phyloP scores from a whole-genome alignment of 2,329 filamentous ascomycete species.

The Coniochaeta prunicola region DNA sequence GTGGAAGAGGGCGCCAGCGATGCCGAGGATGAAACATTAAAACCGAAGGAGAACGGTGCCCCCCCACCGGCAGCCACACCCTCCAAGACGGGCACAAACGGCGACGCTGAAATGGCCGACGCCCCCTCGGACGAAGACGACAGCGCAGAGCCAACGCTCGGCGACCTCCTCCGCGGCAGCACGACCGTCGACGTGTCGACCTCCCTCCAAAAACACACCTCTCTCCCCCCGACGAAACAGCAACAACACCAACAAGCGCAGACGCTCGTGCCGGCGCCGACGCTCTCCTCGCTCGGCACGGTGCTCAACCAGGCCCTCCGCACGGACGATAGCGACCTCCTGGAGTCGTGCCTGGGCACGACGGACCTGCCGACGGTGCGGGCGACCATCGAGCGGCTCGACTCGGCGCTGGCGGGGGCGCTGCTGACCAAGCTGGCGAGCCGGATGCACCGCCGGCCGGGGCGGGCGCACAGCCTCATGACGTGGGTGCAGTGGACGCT shows the following conservation, averaged over 20 bases:
- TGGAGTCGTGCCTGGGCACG: constrained; percentile 86
- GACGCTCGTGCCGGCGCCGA: constrained; percentile 43
- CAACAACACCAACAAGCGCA: no score
- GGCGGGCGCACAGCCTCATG: constrained; percentile 83
- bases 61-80: constrained; percentile 16
- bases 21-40: constrained; percentile 4
- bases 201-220: constrained; percentile 35
- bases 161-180: constrained; percentile 70
- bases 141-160: constrained; percentile 64
- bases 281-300: constrained; percentile 76
- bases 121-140: constrained; percentile 27
- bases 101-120: constrained; percentile 13
- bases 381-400: constrained; percentile 83
- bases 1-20: constrained; percentile 31
- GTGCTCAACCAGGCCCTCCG: constrained; percentile 90
- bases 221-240: constrained; percentile 28
- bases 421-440: constrained; percentile 82
- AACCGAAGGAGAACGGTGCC: constrained; percentile 7
- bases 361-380: constrained; percentile 71
- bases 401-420: constrained; percentile 71
- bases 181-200: constrained; percentile 71
- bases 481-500: constrained; percentile 95
- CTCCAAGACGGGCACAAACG: constrained; percentile 16
- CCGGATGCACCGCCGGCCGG: constrained; percentile 77
- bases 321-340: constrained; percentile 81